Base-by-base conservation (phyloP, 495 filamentous ascomycete genomes). In the Aspergillus biplanus region DNA sequence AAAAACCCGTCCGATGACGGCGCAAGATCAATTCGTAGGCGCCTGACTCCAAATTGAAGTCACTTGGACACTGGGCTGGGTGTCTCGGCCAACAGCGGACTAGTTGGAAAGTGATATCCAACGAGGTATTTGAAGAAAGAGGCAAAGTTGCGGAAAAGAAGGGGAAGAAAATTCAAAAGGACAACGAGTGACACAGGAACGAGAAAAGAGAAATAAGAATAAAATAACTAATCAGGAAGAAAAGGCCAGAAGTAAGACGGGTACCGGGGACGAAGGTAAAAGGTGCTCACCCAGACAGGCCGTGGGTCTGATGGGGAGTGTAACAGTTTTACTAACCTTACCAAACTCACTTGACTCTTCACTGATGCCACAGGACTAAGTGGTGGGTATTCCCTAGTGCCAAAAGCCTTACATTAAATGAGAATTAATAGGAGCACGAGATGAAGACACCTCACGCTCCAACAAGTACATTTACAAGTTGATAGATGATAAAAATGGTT, bases 31-130 rank as follows among this genome's bases (percentile, higher is more conserved):
- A 60, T 55, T 60, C 42, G 57, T 58, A 62, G 63, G 68, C 65
- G 68, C 63, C 68, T 67, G 68, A 67, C 65, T 63, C 54, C 42
- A 33, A 58, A 54, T 54, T 16, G 31, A 11, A 58, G 60, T 65
- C 66, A 68, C 48, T 65, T 27, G 68, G 59, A 67, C 68, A 44
- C 21, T 27, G 6, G 39, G 47, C 56, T 63, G 39, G 50, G 57
- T 63, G 65, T 67, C 65, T 61, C 53, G 62, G 65, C 58, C 54
- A 52, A 59, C 58, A 61, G 52, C 47, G 60, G 61, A 32, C 33
- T 18, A 52, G 44, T 21, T 50, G 58, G 35, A 54, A 31, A 34
- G 27, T 52, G 47, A 50, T 21, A 50, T 50, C 47, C 47, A 58
- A 59, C 44, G 33, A 58, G 33, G 57, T 52, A 34, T 18, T 47